These are phyloP conservation scores for Phaeolepiota aurea DNA, from an alignment of 768 basidiomycete genomes.

Conservation along the genomic window DNA sequence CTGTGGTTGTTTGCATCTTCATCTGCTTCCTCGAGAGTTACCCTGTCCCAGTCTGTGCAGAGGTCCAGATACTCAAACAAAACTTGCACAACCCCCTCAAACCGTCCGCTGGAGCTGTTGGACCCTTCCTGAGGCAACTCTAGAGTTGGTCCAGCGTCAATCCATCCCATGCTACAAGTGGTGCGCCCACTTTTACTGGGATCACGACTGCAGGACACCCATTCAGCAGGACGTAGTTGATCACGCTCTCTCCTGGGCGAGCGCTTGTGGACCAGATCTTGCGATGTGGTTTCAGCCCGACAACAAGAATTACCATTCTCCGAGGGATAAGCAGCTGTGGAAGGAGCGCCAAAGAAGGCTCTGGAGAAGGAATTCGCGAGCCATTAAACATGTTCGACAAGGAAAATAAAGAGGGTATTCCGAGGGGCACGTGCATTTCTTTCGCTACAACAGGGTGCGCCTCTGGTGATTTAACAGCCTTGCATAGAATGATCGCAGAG, in stretches of 20 bases:
- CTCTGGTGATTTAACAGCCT: constrained; percentile 15
- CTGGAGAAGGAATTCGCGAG: constrained; percentile 45
- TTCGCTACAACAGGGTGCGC: constrained; percentile 6
- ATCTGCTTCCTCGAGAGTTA: constrained; percentile 21
- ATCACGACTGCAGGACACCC: constrained; percentile 54
- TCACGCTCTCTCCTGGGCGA: constrained; percentile 53
- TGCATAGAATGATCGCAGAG: constrained; percentile 38
- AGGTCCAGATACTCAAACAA: constrained; percentile 52
- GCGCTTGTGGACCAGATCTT: constrained; percentile 51
- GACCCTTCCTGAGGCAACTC: constrained; percentile 28
- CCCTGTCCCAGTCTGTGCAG: constrained; percentile 55
- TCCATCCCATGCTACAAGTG: constrained; percentile 58
- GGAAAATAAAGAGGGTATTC: constrained; percentile 19
- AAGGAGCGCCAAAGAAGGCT: constrained; percentile 32
- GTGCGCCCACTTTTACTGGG: constrained; percentile 50
- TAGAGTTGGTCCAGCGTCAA: constrained; percentile 52
- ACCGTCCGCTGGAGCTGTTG: constrained; percentile 25
- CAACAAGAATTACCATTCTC: constrained; percentile 45
- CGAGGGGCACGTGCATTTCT: constrained; percentile 11
- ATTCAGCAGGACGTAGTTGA: constrained; percentile 53
- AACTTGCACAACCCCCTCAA: constrained; percentile 46
- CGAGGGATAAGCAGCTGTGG: constrained; percentile 37
- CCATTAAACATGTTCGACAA: constrained; percentile 36
- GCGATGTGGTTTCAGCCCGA: constrained; percentile 56
- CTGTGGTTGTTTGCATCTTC: constrained; percentile 17